Evolutionary conservation across 192 early-diverging fungal genomes (phyloP), one percentile per base, ranked within the genome.

Genomic region (Thamnidium elegans): DNA sequence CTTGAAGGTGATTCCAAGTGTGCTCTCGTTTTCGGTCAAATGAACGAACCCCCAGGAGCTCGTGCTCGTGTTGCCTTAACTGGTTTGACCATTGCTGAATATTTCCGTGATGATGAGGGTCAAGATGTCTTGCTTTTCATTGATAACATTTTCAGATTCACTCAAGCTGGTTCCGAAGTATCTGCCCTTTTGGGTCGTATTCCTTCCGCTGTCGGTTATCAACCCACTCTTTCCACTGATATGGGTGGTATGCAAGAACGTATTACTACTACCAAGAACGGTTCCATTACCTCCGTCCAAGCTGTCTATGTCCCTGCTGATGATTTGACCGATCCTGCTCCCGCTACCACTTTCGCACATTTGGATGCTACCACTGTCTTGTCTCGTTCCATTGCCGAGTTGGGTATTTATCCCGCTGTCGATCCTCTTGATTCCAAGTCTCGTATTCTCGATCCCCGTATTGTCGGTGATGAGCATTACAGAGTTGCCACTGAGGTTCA

Each of bases 141-240:
- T 79, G 96, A 98, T 90, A 98, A 98, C 90, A 96, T 98, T 91
- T 98, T 98, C 94, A 88, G 96, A 78, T 98, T 98, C 90, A 98
- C 94, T 51, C 96, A 98, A 84, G 96, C 96, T 79, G 96, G 96
- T 94, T 98, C 96, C 65, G 96, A 98, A 79, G 95, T 98, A 87
- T 98, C 96, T 84, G 94, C 96, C 59, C 84, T 98, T 72, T 88
- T 98, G 70, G 94, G 94, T 77, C 94, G 96, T 94, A 98, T 98
- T 77, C 94, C 96, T 70, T 98, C 96, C 48, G 96, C 96, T 84
- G 96, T 98, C 84, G 96, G 96, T 87, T 98, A 98, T 89, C 96
- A 98, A 84, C 96, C 96, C 78, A 98, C 96, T 46, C 87, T 95
- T 64, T 90, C 94, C 84, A 96, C 94, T 45, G 96, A 98, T 83